A percentile compares a stretch with the other conserved stretches of the same genome.
These are phyloP conservation scores for Irpex lacteus DNA, from an alignment of 1,284 basidiomycete genomes.

Conservation along the genomic window DNA sequence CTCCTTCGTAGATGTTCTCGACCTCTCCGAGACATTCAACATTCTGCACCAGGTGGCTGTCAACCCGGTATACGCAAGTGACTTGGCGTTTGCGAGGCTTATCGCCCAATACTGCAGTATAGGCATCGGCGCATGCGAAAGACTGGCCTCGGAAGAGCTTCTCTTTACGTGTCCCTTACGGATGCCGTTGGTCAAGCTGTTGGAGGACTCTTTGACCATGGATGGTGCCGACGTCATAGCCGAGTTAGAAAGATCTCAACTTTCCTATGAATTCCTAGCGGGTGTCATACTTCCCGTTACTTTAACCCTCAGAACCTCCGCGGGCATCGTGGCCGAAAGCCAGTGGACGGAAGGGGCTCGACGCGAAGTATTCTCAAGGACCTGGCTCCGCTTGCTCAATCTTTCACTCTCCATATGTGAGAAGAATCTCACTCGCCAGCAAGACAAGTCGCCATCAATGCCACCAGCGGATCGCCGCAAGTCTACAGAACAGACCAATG, in stretches of 20 bases:
- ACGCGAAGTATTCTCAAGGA: slow-evolving; percentile 41
- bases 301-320: slow-evolving; percentile 50
- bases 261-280: slow-evolving; percentile 57
- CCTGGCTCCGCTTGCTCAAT: slow-evolving; percentile 67
- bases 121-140: slow-evolving; percentile 54
- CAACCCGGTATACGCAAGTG: slow-evolving; percentile 48
- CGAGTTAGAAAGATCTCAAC: slow-evolving; percentile 52
- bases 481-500: slow-evolving; percentile 20
- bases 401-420: slow-evolving; percentile 46
- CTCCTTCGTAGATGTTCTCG: slow-evolving; percentile 49
- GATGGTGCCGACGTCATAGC: slow-evolving; percentile 52
- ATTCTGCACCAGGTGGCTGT: slow-evolving; percentile 48
- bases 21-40: slow-evolving; percentile 50
- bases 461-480: slow-evolving; percentile 36
- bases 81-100: slow-evolving; percentile 48
- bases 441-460: slow-evolving; percentile 13
- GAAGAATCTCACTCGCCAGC: slow-evolving; percentile 32
- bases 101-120: slow-evolving; percentile 58
- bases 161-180: slow-evolving; percentile 50
- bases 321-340: slow-evolving; percentile 41
- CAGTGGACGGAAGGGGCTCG: slow-evolving; percentile 44
- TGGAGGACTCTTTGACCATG: slow-evolving; percentile 53
- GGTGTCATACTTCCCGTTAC: slow-evolving; percentile 63
- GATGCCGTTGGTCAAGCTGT: slow-evolving; percentile 48
- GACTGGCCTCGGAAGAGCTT: slow-evolving; percentile 50